Conservation (phyloP, 306 rosid genomes). For the Inga leiocalycina region DNA sequence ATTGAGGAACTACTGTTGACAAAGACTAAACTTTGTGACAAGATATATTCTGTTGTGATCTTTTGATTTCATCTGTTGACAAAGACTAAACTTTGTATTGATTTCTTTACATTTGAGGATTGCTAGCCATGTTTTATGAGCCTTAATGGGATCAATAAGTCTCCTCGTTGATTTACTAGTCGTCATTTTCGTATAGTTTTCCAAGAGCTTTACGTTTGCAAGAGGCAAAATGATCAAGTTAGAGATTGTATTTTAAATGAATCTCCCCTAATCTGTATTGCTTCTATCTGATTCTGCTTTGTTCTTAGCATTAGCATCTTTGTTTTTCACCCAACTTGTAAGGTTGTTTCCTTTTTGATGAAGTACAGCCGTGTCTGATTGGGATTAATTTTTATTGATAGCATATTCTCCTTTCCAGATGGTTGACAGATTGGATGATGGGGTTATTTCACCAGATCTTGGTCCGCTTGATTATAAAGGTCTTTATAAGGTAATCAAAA, state of each 20-base stretch:
- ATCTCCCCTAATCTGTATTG: slow-evolving; percentile 8
- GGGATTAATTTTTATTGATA: slow-evolving; percentile 30
- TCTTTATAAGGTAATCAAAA: slow-evolving; percentile 77
- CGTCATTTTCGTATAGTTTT: slow-evolving; percentile 22
- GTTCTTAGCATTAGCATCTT: slow-evolving; percentile 1
- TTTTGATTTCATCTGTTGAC: background rate
- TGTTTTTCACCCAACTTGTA: slow-evolving; percentile 11
- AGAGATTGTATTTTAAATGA: slow-evolving; percentile 22
- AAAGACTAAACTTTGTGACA: slow-evolving; percentile 21
- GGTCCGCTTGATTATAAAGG: slow-evolving; percentile 88
- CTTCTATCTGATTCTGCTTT: slow-evolving; percentile 2
- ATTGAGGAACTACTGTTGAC: slow-evolving; percentile 31
- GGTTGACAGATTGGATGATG: slow-evolving; percentile 96
- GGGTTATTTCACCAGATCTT: slow-evolving; percentile 67
- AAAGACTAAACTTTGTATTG: background rate
- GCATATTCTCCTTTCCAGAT: slow-evolving; percentile 61
- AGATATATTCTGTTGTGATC: slow-evolving; percentile 17
- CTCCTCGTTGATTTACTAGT: slow-evolving; percentile 24
- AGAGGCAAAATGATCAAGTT: slow-evolving; percentile 20
- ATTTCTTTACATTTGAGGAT: slow-evolving; percentile 26
- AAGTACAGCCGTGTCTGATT: slow-evolving; percentile 11
- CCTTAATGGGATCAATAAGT: slow-evolving; percentile 13
- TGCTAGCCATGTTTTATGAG: slow-evolving; percentile 14
- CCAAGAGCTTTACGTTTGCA: background rate
- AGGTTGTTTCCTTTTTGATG: slow-evolving; percentile 16